A percentile compares a stretch with the other conserved stretches of the same genome.
Conservation (phyloP, 2,329 filamentous ascomycete genomes). For the Exophiala mesophila region DNA sequence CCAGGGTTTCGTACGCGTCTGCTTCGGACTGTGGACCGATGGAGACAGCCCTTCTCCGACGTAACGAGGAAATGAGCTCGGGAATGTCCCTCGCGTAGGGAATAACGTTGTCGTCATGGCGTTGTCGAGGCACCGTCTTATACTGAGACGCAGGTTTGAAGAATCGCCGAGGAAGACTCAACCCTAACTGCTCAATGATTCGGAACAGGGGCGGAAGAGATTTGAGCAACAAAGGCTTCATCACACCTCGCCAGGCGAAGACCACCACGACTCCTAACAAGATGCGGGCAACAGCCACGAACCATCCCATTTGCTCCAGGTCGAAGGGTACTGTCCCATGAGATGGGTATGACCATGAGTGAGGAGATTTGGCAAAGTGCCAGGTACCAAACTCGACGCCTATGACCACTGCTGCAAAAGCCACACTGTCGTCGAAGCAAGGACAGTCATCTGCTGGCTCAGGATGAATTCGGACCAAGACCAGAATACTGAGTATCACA, state of each 20-base stretch:
- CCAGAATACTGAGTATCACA: constrained; percentile 61
- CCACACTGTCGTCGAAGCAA: constrained; percentile 92
- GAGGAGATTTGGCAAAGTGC: constrained; percentile 64
- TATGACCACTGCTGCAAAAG: constrained; percentile 85
- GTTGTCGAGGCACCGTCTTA: constrained; percentile 68
- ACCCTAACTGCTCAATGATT: constrained; percentile 70
- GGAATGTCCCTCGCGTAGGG: constrained; percentile 86
- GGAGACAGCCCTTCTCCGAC: constrained; percentile 73
- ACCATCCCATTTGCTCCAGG: constrained; percentile 61
- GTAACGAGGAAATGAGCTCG: constrained; percentile 72
- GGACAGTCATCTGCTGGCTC: constrained; percentile 96
- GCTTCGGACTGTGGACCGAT: constrained; percentile 93
- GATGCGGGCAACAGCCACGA: constrained; percentile 62
- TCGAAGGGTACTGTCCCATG: constrained; percentile 61
- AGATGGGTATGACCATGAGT: constrained; percentile 47
- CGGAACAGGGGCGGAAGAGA: constrained; percentile 82
- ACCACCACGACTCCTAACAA: constrained; percentile 75
- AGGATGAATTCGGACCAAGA: constrained; percentile 82
- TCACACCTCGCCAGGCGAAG: constrained; percentile 82
- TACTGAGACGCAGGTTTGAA: constrained; percentile 90
- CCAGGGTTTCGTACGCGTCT: constrained; percentile 91
- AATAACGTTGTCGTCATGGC: constrained; percentile 80
- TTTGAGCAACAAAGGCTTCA: constrained; percentile 77
- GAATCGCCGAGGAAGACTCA: constrained; percentile 80
- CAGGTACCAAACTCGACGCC: constrained; percentile 78